Evolutionary conservation across 2,329 filamentous ascomycete species (phyloP).

Genomic region (Fusarium protoensiforme): DNA sequence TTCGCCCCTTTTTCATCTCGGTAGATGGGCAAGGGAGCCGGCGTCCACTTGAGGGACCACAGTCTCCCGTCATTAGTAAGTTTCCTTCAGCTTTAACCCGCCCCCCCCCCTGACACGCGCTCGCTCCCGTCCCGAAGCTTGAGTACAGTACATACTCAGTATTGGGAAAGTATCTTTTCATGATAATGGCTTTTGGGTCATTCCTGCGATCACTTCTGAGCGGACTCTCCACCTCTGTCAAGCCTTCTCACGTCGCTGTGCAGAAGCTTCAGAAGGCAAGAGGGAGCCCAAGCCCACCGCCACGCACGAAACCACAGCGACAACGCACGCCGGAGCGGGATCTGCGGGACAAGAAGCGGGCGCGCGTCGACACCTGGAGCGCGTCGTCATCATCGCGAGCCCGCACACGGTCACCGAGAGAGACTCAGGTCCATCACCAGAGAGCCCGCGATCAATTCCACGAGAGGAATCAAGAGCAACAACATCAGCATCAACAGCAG

Average conservation of each 20-base stretch:
- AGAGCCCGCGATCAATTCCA: not conserved
- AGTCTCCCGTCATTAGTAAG: not conserved
- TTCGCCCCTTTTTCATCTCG: not conserved
- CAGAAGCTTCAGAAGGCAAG: conserved; percentile 3
- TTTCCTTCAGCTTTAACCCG: not conserved
- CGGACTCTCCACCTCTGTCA: not conserved
- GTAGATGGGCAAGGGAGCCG: not conserved
- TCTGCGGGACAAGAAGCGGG: not conserved
- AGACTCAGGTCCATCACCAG: not conserved
- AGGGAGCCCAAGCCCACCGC: not conserved
- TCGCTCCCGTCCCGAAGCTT: not conserved
- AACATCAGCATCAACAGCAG: not conserved
- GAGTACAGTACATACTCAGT: not conserved
- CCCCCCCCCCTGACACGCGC: not conserved
- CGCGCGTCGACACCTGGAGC: not conserved
- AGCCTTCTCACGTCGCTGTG: conserved; percentile 6
- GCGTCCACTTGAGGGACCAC: not conserved
- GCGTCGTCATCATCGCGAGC: not conserved
- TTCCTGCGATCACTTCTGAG: conserved; percentile 25
- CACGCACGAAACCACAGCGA: not conserved
- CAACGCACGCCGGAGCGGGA: not conserved
- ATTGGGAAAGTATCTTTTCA: not conserved
- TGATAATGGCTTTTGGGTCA: conserved; percentile 22
- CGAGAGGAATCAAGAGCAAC: not conserved
- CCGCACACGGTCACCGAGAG: not conserved